Base-by-base conservation (phyloP, 768 basidiomycete genomes). In the Kwoniella sp. region DNA sequence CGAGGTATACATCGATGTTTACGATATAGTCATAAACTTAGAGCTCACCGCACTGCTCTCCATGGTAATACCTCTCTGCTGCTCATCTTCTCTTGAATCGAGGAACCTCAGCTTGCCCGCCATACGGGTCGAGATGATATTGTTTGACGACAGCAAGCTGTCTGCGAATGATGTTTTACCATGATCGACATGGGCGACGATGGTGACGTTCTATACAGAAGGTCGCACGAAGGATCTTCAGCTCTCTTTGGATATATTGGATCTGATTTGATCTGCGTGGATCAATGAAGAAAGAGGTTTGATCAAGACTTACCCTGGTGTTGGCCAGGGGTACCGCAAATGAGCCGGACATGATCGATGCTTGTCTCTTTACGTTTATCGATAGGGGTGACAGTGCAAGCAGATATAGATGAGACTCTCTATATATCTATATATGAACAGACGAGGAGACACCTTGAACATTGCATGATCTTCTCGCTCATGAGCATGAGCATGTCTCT, bases 51-150 rank as follows among this genome's bases (percentile, higher is more conserved):
- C 94, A 79, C 91, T 93, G 69, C 91, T 92, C 82, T 99, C 94
- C 96, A 99, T 98, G 0, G 96, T 98, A 66, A 99, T 99, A 1
- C 96, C 96, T 55, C 96, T 84, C 81, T 98, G 89, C 74, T 97
- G 94, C 76, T 99, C 96, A 73, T 98, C 96, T 78, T 97, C 93
- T 70, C 96, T 85, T 64, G 90, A 92, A 78, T 99, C 96, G 58
- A 98, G 84, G 79, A 95, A 99, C 59, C 96, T 85, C 81, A 98
- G 88, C 79, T 96, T 98, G 11, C 96, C 96, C 1, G 93, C 95
- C 88, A 97, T 90, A 59, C 91, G 84, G 11, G 88, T 82, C 0
- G 95, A 97, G 74, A 99, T 97, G 77, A 99, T 98, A 75, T 92
- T 95, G 83, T 98, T 98, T 23, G 95, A 93, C 1, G 95, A 94